A percentile compares a stretch with the other conserved stretches of the same genome.
phyloP scores from a whole-genome alignment of 495 filamentous ascomycete genomes.

The Penicillium bialowiezense region DNA sequence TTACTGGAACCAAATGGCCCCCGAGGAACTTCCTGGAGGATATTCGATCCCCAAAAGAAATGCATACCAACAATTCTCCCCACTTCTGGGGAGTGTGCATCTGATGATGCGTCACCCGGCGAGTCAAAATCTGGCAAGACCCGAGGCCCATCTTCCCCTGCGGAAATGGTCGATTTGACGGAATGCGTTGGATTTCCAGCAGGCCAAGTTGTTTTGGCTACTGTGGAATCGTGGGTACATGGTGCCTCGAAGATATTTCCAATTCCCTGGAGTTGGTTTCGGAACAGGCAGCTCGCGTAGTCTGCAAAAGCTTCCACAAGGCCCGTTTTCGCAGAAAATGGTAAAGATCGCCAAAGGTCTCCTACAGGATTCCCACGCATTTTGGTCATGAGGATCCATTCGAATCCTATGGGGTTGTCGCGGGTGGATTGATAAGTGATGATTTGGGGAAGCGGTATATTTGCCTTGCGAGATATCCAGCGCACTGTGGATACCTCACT shows the following conservation, averaged over 20 bases:
- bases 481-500: background rate
- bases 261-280: background rate
- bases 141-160: too few species aligned
- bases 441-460: background rate
- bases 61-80: background rate
- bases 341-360: background rate
- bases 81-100: too few species aligned
- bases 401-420: background rate
- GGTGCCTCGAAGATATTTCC: background rate
- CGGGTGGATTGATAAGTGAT: background rate
- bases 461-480: constrained; percentile 7
- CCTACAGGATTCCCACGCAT: background rate
- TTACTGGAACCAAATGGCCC: background rate
- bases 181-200: too few species aligned
- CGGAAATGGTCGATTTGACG: background rate
- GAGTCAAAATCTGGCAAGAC: too few species aligned
- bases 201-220: too few species aligned
- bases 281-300: background rate
- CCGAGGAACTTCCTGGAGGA: background rate
- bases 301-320: too few species aligned
- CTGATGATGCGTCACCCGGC: too few species aligned
- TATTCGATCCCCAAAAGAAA: background rate
- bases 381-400: background rate
- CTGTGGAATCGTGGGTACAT: background rate
- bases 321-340: background rate